Evolutionary conservation across 352 stramenopile genomes (phyloP), one percentile per base, ranked within the genome.

Genomic region (Phytopythium helicoides): DNA sequence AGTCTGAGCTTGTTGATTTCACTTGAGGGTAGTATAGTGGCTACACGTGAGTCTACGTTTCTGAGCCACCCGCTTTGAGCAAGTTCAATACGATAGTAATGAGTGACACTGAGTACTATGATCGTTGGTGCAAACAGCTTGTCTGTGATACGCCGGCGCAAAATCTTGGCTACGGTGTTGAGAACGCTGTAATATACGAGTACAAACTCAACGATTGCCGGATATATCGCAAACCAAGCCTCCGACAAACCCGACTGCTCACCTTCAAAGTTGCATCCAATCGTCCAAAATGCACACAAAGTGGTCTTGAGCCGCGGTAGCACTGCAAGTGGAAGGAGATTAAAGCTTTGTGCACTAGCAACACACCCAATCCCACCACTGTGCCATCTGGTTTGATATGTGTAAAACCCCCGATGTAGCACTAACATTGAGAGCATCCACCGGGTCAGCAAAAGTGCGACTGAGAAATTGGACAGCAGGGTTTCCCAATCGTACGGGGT

Each of bases 171-270:
- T 8, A 58, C 1, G 2, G 48, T 11, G 44, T 62, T 58, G 28
- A 70, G 36, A 7, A 58, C 23, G 52, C 57, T 70, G 47, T 50
- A 71, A 21, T 60, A 60, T 3, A 68, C 21, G 4, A 77, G 36
- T 19, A 69, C 19, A 11, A 68, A 36, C 11, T 66, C 58, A 4
- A 49, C 57, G 36, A 73, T 68, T 12, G 56, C 46, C 2, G 67
- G 64, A 41, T 73, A 76, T n/a, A 71, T 66, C 15, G 58, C 41
- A 37, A 69, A 72, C 68, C 68, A 74, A 15, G 64, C 49, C 16
- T 66, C 42, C 2, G 35, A 33, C 0, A 77, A 38, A 6, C 47
- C 54, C 9, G 25, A 18, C 33, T 74, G 64, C 0, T 54, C 9
- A n/a, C 61, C 68, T 42, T 74, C 60, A 38, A 72, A 66, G 12